Base-by-base conservation (phyloP, 768 basidiomycete genomes). In the Xerocomellus amylosporus region DNA sequence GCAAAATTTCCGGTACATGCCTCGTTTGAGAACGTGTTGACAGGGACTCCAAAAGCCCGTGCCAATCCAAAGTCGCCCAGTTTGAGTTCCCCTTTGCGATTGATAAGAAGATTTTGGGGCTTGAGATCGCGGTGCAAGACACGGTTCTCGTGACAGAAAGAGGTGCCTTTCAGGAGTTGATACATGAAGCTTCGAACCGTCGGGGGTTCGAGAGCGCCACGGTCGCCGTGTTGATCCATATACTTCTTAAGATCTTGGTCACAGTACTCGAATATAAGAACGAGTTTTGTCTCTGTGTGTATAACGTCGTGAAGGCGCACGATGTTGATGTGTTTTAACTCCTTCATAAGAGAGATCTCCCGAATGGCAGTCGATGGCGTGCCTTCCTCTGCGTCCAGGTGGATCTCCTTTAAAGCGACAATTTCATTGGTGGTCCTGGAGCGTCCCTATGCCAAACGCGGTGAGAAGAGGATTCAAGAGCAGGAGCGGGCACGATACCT, bases 21-120 rank as follows among this genome's bases (percentile, higher is more conserved):
- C 83, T 99, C 97, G 68, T 99, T 99, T 17, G 92, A 94, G 72
- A 98, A 99, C 1, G 97, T 99, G 68, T 99, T 98, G 55, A 98
- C 96, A 5, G 97, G 97, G 15, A 98, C 97, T 59, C 97, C 97
- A 68, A 98, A 98, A 7, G 97, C 97, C 51, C 97, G 79, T 0
- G 97, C 97, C 59, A 99, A 76, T 64, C 97, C 97, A 73, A 99
- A 99, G 75, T 99, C 97, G 46, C 95, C 97, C 22, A 99, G 74
- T 71, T 99, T 99, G 42, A 99, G 79, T 73, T 98, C 96, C 42
- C 95, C 94, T 66, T 97, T 94, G 59, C 92, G 82, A 67, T 98
- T 98, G 75, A 99, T 98, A 60, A 99, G 84, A 51, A 99, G 77
- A 70, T 99, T 99, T 74, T 99, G 97, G 2, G 97, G 97, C 71